Conservation (phyloP, 352 stramenopile species). For the Globisporangium spinosum region DNA sequence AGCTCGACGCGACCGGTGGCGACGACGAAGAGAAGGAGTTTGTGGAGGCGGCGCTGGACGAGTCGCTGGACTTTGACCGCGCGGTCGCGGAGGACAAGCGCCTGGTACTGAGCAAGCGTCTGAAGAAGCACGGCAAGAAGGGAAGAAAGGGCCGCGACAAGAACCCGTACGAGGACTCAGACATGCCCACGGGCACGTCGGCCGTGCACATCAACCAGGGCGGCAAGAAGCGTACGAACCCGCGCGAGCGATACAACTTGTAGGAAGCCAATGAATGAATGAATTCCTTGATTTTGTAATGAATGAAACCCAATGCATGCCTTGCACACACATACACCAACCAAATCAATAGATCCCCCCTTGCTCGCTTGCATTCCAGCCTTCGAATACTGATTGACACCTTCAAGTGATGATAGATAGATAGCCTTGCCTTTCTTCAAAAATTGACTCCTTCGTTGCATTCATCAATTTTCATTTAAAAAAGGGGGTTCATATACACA, state of each 20-base stretch:
- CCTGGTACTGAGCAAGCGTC: conserved; percentile 58
- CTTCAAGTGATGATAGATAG: no score
- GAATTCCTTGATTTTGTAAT: conserved; percentile 1
- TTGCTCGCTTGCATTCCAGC: no score
- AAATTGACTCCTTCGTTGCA: background rate
- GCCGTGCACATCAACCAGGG: conserved; percentile 67
- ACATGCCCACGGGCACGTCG: conserved; percentile 46
- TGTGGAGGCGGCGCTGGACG: conserved; percentile 24
- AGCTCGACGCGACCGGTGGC: conserved; percentile 19
- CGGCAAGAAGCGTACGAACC: conserved; percentile 73
- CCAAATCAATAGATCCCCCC: no score
- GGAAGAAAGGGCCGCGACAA: conserved; percentile 94
- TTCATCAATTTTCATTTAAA: conserved; percentile 13
- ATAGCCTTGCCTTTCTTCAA: background rate
- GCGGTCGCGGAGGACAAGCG: conserved; percentile 65
- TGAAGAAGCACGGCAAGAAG: conserved; percentile 96
- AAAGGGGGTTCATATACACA: conserved; percentile 18
- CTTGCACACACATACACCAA: background rate
- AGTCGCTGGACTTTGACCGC: conserved; percentile 63
- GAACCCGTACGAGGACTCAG: conserved; percentile 94
- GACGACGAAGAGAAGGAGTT: conserved; percentile 17
- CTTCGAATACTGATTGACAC: no score
- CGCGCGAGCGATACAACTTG: conserved; percentile 32
- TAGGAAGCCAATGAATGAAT: conserved; percentile 10
- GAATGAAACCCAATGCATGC: background rate